Percentiles rank a stretch among this genome's conserved stretches.
phyloP scores from a whole-genome alignment of 2,329 filamentous ascomycete species.

The Arthrobotrys sinensis region DNA sequence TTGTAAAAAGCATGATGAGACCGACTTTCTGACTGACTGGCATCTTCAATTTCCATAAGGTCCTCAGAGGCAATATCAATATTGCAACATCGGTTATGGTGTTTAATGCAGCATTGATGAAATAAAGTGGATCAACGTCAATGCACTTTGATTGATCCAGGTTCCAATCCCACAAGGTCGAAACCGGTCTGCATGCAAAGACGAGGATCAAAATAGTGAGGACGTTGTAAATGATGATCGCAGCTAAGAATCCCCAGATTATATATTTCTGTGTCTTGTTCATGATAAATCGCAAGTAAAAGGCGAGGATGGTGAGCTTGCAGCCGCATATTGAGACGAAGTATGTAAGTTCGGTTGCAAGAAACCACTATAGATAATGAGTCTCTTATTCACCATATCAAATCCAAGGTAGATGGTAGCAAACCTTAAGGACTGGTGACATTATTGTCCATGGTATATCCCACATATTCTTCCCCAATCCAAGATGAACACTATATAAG shows the following conservation, averaged over 20 bases:
- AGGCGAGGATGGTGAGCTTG: conserved; percentile 58
- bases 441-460: conserved; percentile 53
- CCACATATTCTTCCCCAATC: conserved; percentile 56
- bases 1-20: conserved; percentile 69
- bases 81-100: conserved; percentile 51
- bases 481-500: conserved; percentile 45
- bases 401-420: background rate
- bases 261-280: conserved; percentile 55
- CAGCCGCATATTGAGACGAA: conserved; percentile 56
- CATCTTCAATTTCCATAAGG: conserved; percentile 70
- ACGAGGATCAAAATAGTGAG: conserved; percentile 49
- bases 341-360: conserved; percentile 54
- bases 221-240: conserved; percentile 49
- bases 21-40: conserved; percentile 70
- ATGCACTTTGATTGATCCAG: conserved; percentile 43
- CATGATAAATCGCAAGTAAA: conserved; percentile 56
- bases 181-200: conserved; percentile 44
- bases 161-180: conserved; percentile 47
- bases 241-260: conserved; percentile 47
- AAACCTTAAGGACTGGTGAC: conserved; percentile 50
- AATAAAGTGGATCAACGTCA: conserved; percentile 48
- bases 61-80: conserved; percentile 69
- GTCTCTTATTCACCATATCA: background rate
- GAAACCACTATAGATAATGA: conserved; percentile 39
- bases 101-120: conserved; percentile 53